Conservation (phyloP, 2,329 filamentous ascomycete genomes). For the Ampelomyces quisqualis region DNA sequence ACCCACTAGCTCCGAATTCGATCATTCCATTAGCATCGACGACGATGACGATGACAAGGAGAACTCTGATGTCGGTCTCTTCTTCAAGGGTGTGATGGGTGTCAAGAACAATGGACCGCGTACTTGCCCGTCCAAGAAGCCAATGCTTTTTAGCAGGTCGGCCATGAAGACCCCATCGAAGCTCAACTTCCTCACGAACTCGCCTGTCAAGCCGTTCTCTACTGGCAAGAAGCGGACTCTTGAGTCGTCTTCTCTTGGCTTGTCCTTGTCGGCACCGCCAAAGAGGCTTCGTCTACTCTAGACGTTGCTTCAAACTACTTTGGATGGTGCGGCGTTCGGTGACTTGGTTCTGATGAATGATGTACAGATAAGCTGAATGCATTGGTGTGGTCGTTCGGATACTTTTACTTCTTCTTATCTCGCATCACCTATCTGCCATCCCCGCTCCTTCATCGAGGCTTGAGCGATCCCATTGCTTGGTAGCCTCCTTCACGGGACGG, state of each 20-base stretch:
- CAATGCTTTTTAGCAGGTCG: conserved; percentile 38
- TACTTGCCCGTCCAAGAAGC: conserved; percentile 31
- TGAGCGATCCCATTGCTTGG: conserved; percentile 19
- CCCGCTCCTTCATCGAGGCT: conserved; percentile 13
- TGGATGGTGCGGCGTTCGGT: conserved; percentile 1
- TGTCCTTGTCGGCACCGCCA: conserved; percentile 23
- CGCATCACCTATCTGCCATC: conserved; percentile 1
- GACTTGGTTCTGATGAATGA: background rate
- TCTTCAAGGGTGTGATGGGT: conserved; percentile 46
- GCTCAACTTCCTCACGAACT: conserved; percentile 38
- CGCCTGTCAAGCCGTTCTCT: conserved; percentile 26
- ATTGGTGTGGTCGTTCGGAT: background rate
- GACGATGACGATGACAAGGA: conserved; percentile 28
- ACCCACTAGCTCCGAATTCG: conserved; percentile 32
- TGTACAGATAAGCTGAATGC: background rate
- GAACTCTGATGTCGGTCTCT: conserved; percentile 41
- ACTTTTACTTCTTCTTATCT: background rate
- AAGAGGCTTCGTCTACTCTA: conserved; percentile 32
- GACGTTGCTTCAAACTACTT: conserved; percentile 1
- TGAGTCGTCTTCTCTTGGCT: conserved; percentile 18
- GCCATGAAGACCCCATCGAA: conserved; percentile 58
- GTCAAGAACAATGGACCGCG: conserved; percentile 45
- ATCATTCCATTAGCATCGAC: conserved; percentile 30
- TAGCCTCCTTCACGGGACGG: conserved; percentile 19
- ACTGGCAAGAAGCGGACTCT: conserved; percentile 26